These are phyloP conservation scores for Gracilaria domingensis DNA, from an alignment of 23 red algal species.

Conservation along the genomic window DNA sequence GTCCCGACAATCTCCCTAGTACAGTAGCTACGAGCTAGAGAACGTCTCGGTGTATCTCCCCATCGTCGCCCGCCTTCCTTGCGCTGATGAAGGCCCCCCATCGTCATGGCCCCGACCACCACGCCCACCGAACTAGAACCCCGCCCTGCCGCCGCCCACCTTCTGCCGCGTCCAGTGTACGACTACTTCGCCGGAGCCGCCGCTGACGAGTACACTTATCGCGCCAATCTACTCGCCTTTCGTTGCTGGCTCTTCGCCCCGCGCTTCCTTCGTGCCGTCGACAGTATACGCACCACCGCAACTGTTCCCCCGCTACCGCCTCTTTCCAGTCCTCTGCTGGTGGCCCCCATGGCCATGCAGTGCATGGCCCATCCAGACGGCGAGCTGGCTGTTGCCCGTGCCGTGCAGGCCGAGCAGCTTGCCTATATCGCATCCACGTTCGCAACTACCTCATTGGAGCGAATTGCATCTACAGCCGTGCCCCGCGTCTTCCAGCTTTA, in stretches of 20 bases:
- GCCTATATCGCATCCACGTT: slow-evolving; percentile 80
- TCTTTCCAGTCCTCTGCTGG: slow-evolving; percentile 69
- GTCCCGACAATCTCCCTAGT: too few relatives aligned
- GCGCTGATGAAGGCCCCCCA: too few relatives aligned
- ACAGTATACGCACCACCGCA: slow-evolving; percentile 31
- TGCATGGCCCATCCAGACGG: slow-evolving; percentile 96
- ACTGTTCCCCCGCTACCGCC: slow-evolving; percentile 64
- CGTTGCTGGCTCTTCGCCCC: slow-evolving; percentile 72
- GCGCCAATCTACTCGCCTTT: slow-evolving; percentile 80
- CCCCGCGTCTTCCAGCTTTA: slow-evolving; percentile 91
- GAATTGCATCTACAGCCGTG: slow-evolving; percentile 41
- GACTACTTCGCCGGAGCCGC: slow-evolving; percentile 89
- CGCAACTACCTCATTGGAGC: slow-evolving; percentile 81
- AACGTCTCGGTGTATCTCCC: too few relatives aligned
- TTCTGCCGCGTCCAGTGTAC: slow-evolving; percentile 79
- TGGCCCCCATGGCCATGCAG: slow-evolving; percentile 94
- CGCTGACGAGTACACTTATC: slow-evolving; percentile 82
- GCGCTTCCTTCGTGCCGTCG: slow-evolving; percentile 74
- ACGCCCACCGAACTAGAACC: not conserved
- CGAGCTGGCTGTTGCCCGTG: slow-evolving; percentile 85
- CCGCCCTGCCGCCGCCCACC: slow-evolving; percentile 27
- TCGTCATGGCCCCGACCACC: not conserved
- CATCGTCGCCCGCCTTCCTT: too few relatives aligned
- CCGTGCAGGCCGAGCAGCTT: slow-evolving; percentile 45
- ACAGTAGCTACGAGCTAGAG: too few relatives aligned